Conservation (phyloP, 306 rosid species). For the Vigna trinervia region DNA sequence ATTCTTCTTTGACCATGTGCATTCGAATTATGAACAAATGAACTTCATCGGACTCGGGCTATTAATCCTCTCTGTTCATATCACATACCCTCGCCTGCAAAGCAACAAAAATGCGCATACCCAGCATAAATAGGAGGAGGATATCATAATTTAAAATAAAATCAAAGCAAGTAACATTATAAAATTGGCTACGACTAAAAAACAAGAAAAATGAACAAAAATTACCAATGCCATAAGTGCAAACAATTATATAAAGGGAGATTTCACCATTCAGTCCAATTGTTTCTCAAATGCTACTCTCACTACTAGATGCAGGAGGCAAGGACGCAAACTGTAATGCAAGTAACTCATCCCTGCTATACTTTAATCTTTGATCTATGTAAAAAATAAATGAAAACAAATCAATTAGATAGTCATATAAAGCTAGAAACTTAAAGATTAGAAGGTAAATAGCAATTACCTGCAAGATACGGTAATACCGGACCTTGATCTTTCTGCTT, state of each 20-base stretch:
- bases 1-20: slow-evolving; percentile 20
- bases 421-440: slow-evolving; percentile 22
- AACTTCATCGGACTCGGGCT: slow-evolving; percentile 2
- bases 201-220: neutral
- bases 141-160: slow-evolving; percentile 2
- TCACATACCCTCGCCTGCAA: slow-evolving; percentile 10
- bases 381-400: slow-evolving; percentile 41
- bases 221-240: slow-evolving; percentile 2
- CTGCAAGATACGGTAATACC: slow-evolving; percentile 62
- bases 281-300: slow-evolving; percentile 25
- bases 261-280: slow-evolving; percentile 21
- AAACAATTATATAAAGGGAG: slow-evolving; percentile 16
- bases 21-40: neutral
- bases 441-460: slow-evolving; percentile 50
- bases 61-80: slow-evolving; percentile 25
- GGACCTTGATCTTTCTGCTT: slow-evolving; percentile 43
- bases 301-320: slow-evolving; percentile 42
- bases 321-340: slow-evolving; percentile 57
- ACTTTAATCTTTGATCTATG: slow-evolving; percentile 88
- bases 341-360: slow-evolving; percentile 78
- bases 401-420: slow-evolving; percentile 33
- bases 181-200: neutral
- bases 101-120: slow-evolving; percentile 21
- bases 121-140: slow-evolving; percentile 27
- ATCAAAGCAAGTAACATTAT: neutral